Evolutionary conservation across 2,329 filamentous ascomycete genomes (phyloP).

Genomic region (Sporothrix brasiliensis): DNA sequence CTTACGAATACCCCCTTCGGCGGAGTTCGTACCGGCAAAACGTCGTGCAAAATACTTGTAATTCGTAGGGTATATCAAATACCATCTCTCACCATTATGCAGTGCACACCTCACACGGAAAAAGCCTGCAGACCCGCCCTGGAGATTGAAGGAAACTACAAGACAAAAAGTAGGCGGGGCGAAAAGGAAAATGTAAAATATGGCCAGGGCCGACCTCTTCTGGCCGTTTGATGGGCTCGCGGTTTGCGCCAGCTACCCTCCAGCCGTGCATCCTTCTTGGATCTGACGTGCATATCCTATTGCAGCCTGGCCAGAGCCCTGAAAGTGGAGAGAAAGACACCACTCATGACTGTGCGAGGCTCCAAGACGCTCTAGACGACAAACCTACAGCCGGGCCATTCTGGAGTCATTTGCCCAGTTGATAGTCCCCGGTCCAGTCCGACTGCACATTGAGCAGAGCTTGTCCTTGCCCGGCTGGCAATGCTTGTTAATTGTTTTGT

Average conservation of each 20-base stretch:
- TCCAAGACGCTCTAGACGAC: neutral
- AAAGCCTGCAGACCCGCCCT: neutral
- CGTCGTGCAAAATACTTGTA: no score
- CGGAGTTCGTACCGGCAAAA: neutral
- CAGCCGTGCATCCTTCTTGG: neutral
- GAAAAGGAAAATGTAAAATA: neutral
- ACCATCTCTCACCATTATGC: no score
- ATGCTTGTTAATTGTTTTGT: neutral
- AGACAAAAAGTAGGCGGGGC: neutral
- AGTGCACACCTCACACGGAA: no score
- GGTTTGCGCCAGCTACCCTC: neutral
- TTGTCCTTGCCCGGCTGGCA: neutral
- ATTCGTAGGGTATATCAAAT: no score
- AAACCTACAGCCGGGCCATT: neutral
- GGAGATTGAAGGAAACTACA: neutral
- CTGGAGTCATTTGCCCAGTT: neutral
- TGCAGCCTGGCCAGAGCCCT: neutral
- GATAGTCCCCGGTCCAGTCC: neutral
- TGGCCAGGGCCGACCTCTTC: neutral
- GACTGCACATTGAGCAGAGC: no score
- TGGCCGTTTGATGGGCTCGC: neutral
- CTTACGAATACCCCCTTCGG: neutral
- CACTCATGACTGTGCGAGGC: neutral
- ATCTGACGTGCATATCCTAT: constrained; percentile 3
- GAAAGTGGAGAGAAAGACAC: neutral